Percentiles rank a stretch among this genome's conserved stretches.
Conservation (phyloP, 345 rosid species). For the Fremontodendron californicum region DNA sequence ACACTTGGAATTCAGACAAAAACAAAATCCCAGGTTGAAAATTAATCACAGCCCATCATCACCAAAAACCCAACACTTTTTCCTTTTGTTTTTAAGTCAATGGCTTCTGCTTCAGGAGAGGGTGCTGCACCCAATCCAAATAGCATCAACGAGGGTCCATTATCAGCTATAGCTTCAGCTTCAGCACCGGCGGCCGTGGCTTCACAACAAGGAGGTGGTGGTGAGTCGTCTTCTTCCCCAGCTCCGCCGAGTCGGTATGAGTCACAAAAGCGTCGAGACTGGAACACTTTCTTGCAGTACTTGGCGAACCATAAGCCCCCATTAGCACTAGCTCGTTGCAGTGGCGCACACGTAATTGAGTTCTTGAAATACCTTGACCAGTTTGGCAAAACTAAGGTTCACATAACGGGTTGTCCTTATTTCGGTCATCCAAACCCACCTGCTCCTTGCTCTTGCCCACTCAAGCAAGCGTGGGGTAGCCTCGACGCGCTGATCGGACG, state of each 20-base stretch:
- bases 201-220: not conserved
- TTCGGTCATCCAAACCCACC: conserved; percentile 65
- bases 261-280: conserved; percentile 67
- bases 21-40: not conserved
- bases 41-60: not conserved
- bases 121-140: conserved; percentile 22
- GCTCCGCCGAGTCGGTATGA: conserved; percentile 60
- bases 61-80: not conserved
- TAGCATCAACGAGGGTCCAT: conserved; percentile 22
- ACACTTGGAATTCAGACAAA: not conserved
- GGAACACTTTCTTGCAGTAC: conserved; percentile 73
- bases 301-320: conserved; percentile 68
- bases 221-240: conserved; percentile 21
- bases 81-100: not conserved
- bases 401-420: conserved; percentile 48
- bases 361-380: conserved; percentile 67
- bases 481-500: conserved; percentile 78
- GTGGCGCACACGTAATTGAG: conserved; percentile 73
- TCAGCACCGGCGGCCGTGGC: conserved; percentile 7
- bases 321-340: conserved; percentile 48
- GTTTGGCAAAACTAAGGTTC: conserved; percentile 73
- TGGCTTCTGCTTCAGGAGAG: conserved; percentile 35
- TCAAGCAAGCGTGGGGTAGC: conserved; percentile 76
- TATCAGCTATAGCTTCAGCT: conserved; percentile 17
- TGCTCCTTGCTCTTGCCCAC: conserved; percentile 60